Conservation (phyloP, 2,329 filamentous ascomycete species). For the Orbilia javanica region DNA sequence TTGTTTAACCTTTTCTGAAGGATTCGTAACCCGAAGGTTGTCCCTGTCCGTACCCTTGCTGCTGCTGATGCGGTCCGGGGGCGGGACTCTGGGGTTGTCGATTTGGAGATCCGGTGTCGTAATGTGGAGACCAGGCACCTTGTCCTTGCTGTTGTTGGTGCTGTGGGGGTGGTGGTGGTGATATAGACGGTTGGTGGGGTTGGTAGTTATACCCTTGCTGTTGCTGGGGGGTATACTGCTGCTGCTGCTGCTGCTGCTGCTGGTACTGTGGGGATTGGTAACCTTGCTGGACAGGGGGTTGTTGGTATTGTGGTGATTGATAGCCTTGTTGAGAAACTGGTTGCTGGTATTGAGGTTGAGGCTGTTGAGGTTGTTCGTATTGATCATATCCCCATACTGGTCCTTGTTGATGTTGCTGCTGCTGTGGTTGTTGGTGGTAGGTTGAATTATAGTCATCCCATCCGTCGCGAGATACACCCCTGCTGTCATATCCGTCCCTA, state of each 20-base stretch:
- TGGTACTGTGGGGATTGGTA: constrained; percentile 9
- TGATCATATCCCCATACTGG: constrained; percentile 64
- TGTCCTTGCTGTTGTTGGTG: constrained; percentile 28
- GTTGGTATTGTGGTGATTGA: constrained; percentile 18
- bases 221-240: background rate
- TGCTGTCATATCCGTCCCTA: constrained; percentile 10
- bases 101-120: constrained; percentile 8
- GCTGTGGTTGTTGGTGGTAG: constrained; percentile 62
- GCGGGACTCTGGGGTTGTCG: background rate
- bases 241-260: background rate
- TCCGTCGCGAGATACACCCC: constrained; percentile 4
- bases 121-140: constrained; percentile 10
- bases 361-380: constrained; percentile 66
- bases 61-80: constrained; percentile 59
- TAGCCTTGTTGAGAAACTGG: constrained; percentile 58
- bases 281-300: constrained; percentile 58
- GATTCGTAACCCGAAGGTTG: constrained; percentile 33
- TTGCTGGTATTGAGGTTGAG: constrained; percentile 54
- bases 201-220: constrained; percentile 1
- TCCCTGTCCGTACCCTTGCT: background rate
- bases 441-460: constrained; percentile 5
- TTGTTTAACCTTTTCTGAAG: constrained; percentile 54
- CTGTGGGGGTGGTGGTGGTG: constrained; percentile 4
- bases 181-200: constrained; percentile 11
- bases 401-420: background rate